These are phyloP conservation scores for Ceratocystis huliohia DNA, from an alignment of 2,329 filamentous ascomycete species.

Conservation along the genomic window DNA sequence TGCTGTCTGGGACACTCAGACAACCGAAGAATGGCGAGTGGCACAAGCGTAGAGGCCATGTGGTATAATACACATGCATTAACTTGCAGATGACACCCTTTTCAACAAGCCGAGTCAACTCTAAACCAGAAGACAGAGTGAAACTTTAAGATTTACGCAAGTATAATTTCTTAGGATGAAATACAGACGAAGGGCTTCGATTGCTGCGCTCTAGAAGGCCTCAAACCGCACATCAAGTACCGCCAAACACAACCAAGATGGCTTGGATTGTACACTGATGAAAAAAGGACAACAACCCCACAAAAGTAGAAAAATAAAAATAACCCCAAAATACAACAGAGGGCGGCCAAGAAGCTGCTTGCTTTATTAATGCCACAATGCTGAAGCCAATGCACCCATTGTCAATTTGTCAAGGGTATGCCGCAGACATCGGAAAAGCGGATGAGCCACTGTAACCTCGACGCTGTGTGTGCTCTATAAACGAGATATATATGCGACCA, in stretches of 20 bases:
- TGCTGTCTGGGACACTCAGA: background rate
- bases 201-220: background rate
- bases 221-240: background rate
- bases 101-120: background rate
- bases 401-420: background rate
- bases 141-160: background rate
- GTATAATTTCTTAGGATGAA: background rate
- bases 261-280: background rate
- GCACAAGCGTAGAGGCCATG: background rate
- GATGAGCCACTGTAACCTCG: background rate
- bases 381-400: background rate
- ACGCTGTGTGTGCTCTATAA: background rate
- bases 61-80: slow-evolving; percentile 5
- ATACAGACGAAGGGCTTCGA: background rate
- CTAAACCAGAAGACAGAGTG: background rate
- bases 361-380: background rate
- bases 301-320: too few species aligned
- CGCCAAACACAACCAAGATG: background rate
- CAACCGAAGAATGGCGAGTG: background rate
- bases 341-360: background rate
- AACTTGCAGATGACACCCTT: background rate
- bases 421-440: background rate
- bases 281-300: background rate
- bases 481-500: background rate
- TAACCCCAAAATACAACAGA: too few species aligned